Base-by-base conservation (phyloP, 371 early-diverging fungal genomes). In the Haplosporangium sp. region DNA sequence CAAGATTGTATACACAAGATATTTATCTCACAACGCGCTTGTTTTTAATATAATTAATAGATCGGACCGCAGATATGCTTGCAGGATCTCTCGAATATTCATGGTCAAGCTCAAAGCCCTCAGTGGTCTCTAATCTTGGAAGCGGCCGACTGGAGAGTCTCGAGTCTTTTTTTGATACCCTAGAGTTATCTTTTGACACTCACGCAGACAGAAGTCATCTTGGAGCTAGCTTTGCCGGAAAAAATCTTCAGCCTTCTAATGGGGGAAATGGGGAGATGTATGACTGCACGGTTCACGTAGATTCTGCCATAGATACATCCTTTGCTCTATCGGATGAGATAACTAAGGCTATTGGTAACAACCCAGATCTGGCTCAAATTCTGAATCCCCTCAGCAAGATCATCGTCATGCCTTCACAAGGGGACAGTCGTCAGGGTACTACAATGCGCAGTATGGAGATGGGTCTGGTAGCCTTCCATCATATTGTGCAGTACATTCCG, bases 51-150 rank as follows among this genome's bases (percentile, higher is more conserved):
- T 15, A 13, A 39, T 27, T 7, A 40, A 11, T 34, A 61, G 61
- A 55, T 38, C 61, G 40, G 9, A 40, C 50, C 1, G 55, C 40
- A 44, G 66, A 72, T 37, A 4, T 66, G 19, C 55, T 72, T 17
- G 61, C 65, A 52, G 72, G 67, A 20, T 61, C 72, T 6, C 72
- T 72, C 56, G 67, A 72, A 48, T 72, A 72, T 37, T 53, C 72
- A 13, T 72, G 66, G 66, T 55, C 62, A 13, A 40, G 52, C 17
- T 4, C 56, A 8, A 52, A 27, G 11, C 3, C 37, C 20, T 45
- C 39, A 17, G 48, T 44, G 64, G 45, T 1, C 10, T 42, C 50
- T 15, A 13, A 42, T 40, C 4, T n/a, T 19, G 60, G 37, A 19
- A 39, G 47, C 15, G 59, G 38, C 2, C 72, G 57, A 2, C 27